A percentile compares a stretch with the other conserved stretches of the same genome.
Conservation (phyloP, 441 rosid species). For the Erodium trifolium region DNA sequence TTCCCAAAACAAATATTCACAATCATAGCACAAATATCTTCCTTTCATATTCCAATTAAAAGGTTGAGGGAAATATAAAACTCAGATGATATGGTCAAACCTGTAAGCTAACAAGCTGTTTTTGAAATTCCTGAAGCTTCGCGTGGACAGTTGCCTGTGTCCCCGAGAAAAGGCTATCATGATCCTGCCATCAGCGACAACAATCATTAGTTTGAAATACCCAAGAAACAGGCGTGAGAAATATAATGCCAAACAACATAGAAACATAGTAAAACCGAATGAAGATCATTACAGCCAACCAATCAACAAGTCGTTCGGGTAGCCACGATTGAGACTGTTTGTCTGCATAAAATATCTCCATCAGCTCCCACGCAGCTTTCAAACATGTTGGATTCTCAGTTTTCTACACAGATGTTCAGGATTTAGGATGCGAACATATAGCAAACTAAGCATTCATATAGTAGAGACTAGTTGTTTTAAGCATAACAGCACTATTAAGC, state of each 20-base stretch:
- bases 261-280: conserved; percentile 7
- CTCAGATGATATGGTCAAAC: conserved; percentile 28
- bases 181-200: conserved; percentile 50
- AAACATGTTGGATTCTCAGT: conserved; percentile 49
- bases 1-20: conserved; percentile 5
- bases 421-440: neutral
- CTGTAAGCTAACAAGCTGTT: conserved; percentile 59
- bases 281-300: conserved; percentile 74
- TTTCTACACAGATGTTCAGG: conserved; percentile 28
- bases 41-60: neutral
- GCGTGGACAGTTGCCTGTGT: conserved; percentile 55
- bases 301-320: conserved; percentile 74
- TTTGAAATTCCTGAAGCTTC: conserved; percentile 70
- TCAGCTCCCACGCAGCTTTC: conserved; percentile 94
- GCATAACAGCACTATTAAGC: neutral
- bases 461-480: neutral
- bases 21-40: neutral
- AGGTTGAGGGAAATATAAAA: neutral
- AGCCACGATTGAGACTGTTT: conserved; percentile 66
- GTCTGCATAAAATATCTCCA: conserved; percentile 83
- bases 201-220: conserved; percentile 3
- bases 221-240: neutral
- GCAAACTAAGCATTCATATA: neutral
- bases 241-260: neutral
- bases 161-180: conserved; percentile 56